Evolutionary conservation across 1,284 basidiomycete species (phyloP), one percentile per base, ranked within the genome.

Genomic region (Microbotryum scabiosae): DNA sequence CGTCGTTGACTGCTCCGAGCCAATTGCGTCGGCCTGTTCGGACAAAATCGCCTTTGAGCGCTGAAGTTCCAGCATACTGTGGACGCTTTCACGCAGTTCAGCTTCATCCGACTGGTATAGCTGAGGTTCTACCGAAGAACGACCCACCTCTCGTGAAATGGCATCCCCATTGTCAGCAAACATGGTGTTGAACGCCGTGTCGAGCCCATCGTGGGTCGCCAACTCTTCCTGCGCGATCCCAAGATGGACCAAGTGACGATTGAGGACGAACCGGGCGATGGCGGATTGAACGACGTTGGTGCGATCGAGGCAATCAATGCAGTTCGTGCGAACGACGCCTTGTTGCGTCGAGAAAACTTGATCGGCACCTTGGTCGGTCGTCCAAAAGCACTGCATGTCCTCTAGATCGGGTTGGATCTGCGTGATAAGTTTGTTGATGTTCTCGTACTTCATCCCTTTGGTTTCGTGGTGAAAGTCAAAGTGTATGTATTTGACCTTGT

Each of bases 111-210:
- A 47, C n/a, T 47, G 46, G 46, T 9, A 12, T 8, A 47, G 14
- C 46, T n/a, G 10, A n/a, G 46, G 9, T n/a, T n/a, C n/a, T n/a
- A 10, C 46, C 7, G 12, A n/a, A n/a, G 3, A 25, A 47, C 14
- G 6, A 21, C 43, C 12, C 56, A 49, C 47, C 51, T 66, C 59
- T 41, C 69, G 64, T n/a, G 51, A 57, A 63, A 92, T 88, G 3
- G 87, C 85, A 72, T 93, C 89, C 2, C 90, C 91, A 66, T 94
- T 94, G 73, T 94, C 93, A 3, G 94, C 94, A 94, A 93, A 97
- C 25, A 91, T 86, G 73, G 90, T 86, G 69, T 94, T 96, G 76
- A 94, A 93, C 4, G 87, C 84, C 18, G 83, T 72, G 70, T 96
- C 90, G 55, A 85, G 81, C 52, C 84, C 84, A 26, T 68, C 28